phyloP scores from a whole-genome alignment of 768 basidiomycete genomes.

The Tulasnella sp. region DNA sequence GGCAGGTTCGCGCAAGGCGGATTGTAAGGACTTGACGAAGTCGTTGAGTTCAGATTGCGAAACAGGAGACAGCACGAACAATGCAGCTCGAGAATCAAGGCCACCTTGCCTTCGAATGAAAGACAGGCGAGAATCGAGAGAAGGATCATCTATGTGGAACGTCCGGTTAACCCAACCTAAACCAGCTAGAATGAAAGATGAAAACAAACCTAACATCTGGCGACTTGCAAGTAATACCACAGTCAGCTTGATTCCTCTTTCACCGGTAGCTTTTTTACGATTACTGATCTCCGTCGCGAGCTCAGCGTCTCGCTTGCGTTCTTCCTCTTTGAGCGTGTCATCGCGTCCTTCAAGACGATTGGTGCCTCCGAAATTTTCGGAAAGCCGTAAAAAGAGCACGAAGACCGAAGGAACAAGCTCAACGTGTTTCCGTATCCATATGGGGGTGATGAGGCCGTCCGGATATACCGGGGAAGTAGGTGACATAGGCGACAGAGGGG shows the following conservation, averaged over 20 bases:
- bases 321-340: constrained; percentile 39
- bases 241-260: constrained; percentile 87
- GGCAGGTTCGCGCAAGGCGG: constrained; percentile 79
- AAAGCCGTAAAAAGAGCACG: constrained; percentile 79
- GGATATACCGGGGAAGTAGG: constrained; percentile 83
- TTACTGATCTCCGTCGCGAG: constrained; percentile 69
- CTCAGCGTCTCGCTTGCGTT: constrained; percentile 59
- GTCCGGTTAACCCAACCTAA: neutral
- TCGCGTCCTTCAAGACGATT: constrained; percentile 34
- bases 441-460: constrained; percentile 92
- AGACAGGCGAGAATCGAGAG: constrained; percentile 72
- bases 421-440: constrained; percentile 96
- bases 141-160: constrained; percentile 55
- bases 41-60: constrained; percentile 73
- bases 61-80: constrained; percentile 93
- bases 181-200: neutral
- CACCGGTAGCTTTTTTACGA: constrained; percentile 66
- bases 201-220: constrained; percentile 61
- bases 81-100: constrained; percentile 79
- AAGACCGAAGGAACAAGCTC: constrained; percentile 87
- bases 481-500: constrained; percentile 86
- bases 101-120: constrained; percentile 80
- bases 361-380: constrained; percentile 38
- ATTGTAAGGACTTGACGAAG: constrained; percentile 80
- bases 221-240: constrained; percentile 88